Base-by-base conservation (phyloP, 148 eudicot genomes). In the Dianthus caryophyllus region DNA sequence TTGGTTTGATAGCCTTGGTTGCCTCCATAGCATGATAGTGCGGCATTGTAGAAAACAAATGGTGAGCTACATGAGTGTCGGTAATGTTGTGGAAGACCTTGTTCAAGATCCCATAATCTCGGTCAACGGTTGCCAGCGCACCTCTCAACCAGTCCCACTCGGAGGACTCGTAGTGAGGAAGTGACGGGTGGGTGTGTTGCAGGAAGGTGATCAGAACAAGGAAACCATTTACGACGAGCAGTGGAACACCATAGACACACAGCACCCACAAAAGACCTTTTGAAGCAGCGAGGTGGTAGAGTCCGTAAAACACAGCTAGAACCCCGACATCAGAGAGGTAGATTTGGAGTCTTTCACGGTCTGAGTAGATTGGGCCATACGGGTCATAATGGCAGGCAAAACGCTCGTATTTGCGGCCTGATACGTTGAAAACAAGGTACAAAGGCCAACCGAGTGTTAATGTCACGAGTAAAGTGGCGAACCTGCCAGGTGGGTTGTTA, bases 21-120 rank as follows among this genome's bases (percentile, higher is more conserved):
- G 97, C 97, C 74, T 90, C 97, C 97, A 84, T 82, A 1, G 97
- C 94, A 50, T 90, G 87, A 50, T 90, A 90, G 76, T 90, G 97
- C 1, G 97, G 97, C 84, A 90, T 90, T 4, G 88, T 84, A 5
- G 97, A 85, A 83, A 90, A 74, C 73, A 90, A 63, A 64, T 90
- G 97, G 78, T 90, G 97, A 6, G 85, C 90, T 15, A 90, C 91
- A 21, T 90, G 97, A 5, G 97, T 90, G 43, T 90, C 89, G 0
- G 94, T 90, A 1, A 85, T 87, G 75, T 90, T 82, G 54, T 90
- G 97, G 76, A 90, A 88, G 49, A 90, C 88, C 70, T 77, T 87
- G 75, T 90, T 87, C 16, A 90, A 66, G 17, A 90, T 17, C 1
- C 97, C 87, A 25, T 85, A 90, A 29, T 87, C 94, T 47, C 97